phyloP scores from a whole-genome alignment of 345 rosid species.

The Sonneratia caseolaris region DNA sequence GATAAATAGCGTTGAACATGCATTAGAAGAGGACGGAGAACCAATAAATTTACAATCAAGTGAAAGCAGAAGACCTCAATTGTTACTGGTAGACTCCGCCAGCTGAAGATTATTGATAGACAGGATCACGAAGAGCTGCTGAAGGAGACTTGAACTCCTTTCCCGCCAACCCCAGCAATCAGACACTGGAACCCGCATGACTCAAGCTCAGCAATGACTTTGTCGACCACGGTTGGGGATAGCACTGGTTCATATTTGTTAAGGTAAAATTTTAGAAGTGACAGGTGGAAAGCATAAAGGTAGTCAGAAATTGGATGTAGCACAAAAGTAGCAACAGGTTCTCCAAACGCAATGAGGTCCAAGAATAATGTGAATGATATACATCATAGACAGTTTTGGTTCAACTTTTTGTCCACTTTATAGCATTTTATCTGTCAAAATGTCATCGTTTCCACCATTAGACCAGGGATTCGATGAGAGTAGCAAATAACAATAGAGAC shows the following conservation, averaged over 20 bases:
- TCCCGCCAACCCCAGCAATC: conserved; percentile 66
- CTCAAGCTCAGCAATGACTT: conserved; percentile 60
- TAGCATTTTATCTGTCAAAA: too few relatives aligned
- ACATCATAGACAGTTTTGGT: too few relatives aligned
- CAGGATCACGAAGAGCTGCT: conserved; percentile 12
- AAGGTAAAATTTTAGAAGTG: conserved; percentile 24
- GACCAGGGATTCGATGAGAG: too few relatives aligned
- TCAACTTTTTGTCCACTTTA: too few relatives aligned
- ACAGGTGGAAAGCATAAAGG: not conserved
- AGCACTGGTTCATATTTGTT: conserved; percentile 32
- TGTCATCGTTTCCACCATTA: too few relatives aligned
- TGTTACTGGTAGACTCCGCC: not conserved
- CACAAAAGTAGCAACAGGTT: too few relatives aligned
- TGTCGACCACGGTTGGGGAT: conserved; percentile 43
- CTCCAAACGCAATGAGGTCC: not conserved
- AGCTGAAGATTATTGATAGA: not conserved
- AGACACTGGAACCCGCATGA: conserved; percentile 77
- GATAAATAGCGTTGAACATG: not conserved
- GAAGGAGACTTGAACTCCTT: conserved; percentile 59
- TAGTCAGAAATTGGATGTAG: too few relatives aligned
- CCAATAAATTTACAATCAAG: not conserved
- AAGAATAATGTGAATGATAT: not conserved
- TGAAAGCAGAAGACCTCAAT: not conserved
- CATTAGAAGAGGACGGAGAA: not conserved
- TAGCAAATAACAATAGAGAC: not conserved